Evolutionary conservation across 1,284 basidiomycete genomes (phyloP).

Genomic region (Coniophora puteana): DNA sequence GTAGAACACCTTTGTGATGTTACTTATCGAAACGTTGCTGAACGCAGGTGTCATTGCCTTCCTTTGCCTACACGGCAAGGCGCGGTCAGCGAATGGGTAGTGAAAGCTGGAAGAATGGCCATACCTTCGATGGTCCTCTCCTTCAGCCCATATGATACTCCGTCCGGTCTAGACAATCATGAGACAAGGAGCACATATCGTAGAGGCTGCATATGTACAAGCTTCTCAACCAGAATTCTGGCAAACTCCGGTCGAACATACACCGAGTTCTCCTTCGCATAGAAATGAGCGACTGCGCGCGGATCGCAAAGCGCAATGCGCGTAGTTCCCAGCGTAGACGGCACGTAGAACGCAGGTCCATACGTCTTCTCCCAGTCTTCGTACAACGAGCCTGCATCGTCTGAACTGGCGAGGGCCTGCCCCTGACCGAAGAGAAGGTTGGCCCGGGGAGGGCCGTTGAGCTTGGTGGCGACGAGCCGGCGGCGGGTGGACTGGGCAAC

Average conservation of each 20-base stretch:
- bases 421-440: slow-evolving; percentile 36
- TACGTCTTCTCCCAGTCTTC: slow-evolving; percentile 45
- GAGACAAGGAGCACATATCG: not conserved
- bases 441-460: slow-evolving; percentile 31
- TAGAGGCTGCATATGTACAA: slow-evolving; percentile 33
- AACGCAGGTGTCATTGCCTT: slow-evolving; percentile 44
- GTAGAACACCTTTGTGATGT: slow-evolving; percentile 38
- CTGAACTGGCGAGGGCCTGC: slow-evolving; percentile 21
- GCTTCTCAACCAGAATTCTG: slow-evolving; percentile 37
- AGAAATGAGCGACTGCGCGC: slow-evolving; percentile 52
- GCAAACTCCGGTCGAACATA: slow-evolving; percentile 41
- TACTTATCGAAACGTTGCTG: slow-evolving; percentile 39
- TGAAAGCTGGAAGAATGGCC: not conserved
- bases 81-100: not conserved
- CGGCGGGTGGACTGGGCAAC: not conserved
- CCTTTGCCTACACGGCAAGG: slow-evolving; percentile 30
- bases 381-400: slow-evolving; percentile 28
- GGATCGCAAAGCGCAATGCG: slow-evolving; percentile 50
- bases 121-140: slow-evolving; percentile 19
- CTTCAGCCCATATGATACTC: slow-evolving; percentile 14
- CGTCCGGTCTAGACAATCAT: not conserved
- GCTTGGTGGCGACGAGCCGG: slow-evolving; percentile 16
- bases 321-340: slow-evolving; percentile 37
- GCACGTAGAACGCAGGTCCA: slow-evolving; percentile 43
- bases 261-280: slow-evolving; percentile 44